Evolutionary conservation across 257 asterid genomes (phyloP).

Genomic region (Nyctanthes arbortristis): DNA sequence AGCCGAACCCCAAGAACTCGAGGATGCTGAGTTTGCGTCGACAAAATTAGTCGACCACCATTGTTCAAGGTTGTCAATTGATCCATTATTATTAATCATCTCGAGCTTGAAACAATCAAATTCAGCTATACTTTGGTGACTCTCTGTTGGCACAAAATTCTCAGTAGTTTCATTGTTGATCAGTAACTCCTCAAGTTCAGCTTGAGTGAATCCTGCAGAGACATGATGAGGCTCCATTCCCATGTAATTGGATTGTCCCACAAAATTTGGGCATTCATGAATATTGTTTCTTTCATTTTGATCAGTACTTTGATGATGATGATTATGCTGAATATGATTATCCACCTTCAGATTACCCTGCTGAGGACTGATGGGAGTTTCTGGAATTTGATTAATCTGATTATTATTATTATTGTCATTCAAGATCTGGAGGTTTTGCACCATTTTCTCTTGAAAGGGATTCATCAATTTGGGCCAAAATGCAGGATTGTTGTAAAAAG

Average conservation of each 20-base stretch:
- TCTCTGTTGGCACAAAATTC: slow-evolving; percentile 18
- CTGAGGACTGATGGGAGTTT: slow-evolving; percentile 11
- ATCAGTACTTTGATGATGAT: neutral
- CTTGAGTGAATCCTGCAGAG: slow-evolving; percentile 44
- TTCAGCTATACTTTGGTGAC: slow-evolving; percentile 32
- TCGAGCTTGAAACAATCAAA: slow-evolving; percentile 46
- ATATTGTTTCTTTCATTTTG: neutral
- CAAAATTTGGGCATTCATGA: neutral
- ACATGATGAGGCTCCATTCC: slow-evolving; percentile 24
- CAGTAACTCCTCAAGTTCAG: slow-evolving; percentile 60
- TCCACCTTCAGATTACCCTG: slow-evolving; percentile 19
- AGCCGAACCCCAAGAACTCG: slow-evolving; percentile 60
- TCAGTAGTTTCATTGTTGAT: slow-evolving; percentile 32
- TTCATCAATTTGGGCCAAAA: slow-evolving; percentile 63
- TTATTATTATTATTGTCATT: slow-evolving; percentile 22
- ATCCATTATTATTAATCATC: neutral
- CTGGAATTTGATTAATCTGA: slow-evolving; percentile 13
- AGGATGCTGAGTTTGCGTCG: slow-evolving; percentile 43
- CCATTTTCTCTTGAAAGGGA: slow-evolving; percentile 55
- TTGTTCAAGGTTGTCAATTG: slow-evolving; percentile 19
- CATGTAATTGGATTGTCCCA: slow-evolving; percentile 18
- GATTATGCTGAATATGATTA: too few species aligned
- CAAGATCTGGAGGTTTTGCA: slow-evolving; percentile 49
- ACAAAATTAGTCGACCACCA: slow-evolving; percentile 72
- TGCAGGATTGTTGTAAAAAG: slow-evolving; percentile 56